Conservation (phyloP, 345 rosid genomes). For the Eucalyptus tenuipes region DNA sequence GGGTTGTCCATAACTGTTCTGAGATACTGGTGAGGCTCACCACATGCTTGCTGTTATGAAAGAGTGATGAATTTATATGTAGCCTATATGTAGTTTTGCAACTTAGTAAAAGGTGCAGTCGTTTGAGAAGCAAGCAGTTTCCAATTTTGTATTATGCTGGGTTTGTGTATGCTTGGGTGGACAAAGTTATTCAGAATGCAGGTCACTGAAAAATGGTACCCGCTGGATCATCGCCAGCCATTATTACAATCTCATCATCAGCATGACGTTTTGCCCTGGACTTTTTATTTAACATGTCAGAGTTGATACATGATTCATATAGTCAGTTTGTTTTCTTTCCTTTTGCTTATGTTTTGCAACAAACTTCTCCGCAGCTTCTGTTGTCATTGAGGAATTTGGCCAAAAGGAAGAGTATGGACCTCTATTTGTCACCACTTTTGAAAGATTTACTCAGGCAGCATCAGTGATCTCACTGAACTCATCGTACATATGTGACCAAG, state of each 20-base stretch:
- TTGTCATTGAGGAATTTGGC: conserved; percentile 88
- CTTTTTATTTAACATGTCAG: neutral
- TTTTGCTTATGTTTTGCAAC: neutral
- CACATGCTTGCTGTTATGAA: neutral
- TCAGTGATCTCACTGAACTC: conserved; percentile 81
- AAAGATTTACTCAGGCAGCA: conserved; percentile 72
- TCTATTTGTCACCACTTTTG: conserved; percentile 67
- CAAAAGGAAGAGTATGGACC: conserved; percentile 73
- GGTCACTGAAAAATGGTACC: neutral
- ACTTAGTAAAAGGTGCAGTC: neutral
- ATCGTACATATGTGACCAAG: conserved; percentile 94
- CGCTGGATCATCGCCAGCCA: neutral
- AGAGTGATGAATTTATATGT: neutral
- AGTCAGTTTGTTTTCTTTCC: neutral
- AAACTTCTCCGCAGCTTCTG: conserved; percentile 43
- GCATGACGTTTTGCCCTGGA: neutral
- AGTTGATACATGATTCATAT: neutral
- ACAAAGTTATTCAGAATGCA: neutral
- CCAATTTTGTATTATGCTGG: neutral
- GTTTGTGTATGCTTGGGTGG: neutral
- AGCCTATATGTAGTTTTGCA: neutral
- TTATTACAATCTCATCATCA: neutral
- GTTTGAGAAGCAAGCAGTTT: neutral
- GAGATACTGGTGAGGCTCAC: neutral
- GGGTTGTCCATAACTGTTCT: neutral